Evolutionary conservation across 805 yeast genomes (phyloP).

Genomic region (Nakazawaea pomicola): DNA sequence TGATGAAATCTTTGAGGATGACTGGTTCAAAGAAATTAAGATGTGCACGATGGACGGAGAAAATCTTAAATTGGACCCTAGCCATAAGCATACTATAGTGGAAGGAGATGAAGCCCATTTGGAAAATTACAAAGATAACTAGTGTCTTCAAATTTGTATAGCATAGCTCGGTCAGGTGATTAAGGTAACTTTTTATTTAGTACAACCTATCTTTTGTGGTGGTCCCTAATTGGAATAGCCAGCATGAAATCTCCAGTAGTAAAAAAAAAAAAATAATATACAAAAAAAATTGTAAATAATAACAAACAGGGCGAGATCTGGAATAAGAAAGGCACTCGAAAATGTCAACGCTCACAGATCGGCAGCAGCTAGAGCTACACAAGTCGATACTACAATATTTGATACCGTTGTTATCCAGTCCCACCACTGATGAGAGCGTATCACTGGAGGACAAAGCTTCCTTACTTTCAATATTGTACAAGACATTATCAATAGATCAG

Average conservation of each 20-base stretch:
- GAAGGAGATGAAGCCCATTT: constrained; percentile 40
- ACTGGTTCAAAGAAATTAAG: constrained; percentile 61
- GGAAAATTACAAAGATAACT: constrained; percentile 16
- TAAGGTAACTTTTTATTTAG: no score
- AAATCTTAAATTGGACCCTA: constrained; percentile 35
- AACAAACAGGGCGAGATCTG: no score
- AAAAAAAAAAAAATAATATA: background rate
- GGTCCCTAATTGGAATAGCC: background rate
- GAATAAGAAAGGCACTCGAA: background rate
- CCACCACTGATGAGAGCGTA: no score
- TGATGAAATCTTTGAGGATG: constrained; percentile 61
- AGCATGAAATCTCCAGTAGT: background rate
- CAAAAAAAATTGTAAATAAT: no score
- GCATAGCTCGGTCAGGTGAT: no score
- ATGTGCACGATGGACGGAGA: constrained; percentile 51
- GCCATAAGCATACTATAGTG: constrained; percentile 47
- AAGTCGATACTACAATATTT: constrained; percentile 30
- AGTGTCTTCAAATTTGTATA: no score
- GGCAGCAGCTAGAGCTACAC: constrained; percentile 31
- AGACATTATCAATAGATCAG: constrained; percentile 11
- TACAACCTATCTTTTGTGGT: no score
- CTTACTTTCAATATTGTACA: constrained; percentile 7
- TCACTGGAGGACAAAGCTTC: no score
- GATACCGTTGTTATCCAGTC: constrained; percentile 13
- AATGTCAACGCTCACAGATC: constrained; percentile 22